Base-by-base conservation (phyloP, 306 rosid species). In the Fragaria vesca region DNA sequence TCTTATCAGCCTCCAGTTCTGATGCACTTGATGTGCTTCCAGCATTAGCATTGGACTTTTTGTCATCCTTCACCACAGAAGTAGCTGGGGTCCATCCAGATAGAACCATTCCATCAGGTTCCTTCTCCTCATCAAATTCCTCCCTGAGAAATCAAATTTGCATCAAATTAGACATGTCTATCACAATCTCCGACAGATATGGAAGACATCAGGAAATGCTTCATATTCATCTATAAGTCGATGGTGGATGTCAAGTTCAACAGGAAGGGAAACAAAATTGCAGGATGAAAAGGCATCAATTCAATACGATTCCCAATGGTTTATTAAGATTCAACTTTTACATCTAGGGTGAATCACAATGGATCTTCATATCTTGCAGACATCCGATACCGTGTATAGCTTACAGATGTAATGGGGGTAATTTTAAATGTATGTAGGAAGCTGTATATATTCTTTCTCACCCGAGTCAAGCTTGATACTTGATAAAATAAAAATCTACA, bases 41-140 rank as follows among this genome's bases (percentile, higher is more conserved):
- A 52, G 92, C 97, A 75, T 85, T 90, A 82, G 77, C 83, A 30
- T 67, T 69, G 51, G 96, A 57, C 76, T 89, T 72, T 75, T 89
- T 72, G 20, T 80, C 90, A 47, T 86, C 84, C 66, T 76, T 85
- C 18, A 85, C 97, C 76, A 80, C 79, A 11, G 89, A 61, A 65
- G 85, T 82, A 47, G 94, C 84, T 86, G 83, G 91, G 69, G 85
- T 88, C 98, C 97, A 96, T 81, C 99, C 99, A 46, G 88, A 79
- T 69, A 96, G 96, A 80, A 96, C 87, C 97, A 96, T 87, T 60
- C 91, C 97, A 79, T 96, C 98, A 32, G 99, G 97, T 84, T 96
- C 99, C 84, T 96, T 93, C 88, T 96, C 99, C 83, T 93, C 98
- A 43, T 96, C 98, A 72, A 96, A 96, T 75, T 91, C 99, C 81